These are phyloP conservation scores for Moesziomyces sp. DNA, from an alignment of 1,284 basidiomycete species.

Conservation along the genomic window DNA sequence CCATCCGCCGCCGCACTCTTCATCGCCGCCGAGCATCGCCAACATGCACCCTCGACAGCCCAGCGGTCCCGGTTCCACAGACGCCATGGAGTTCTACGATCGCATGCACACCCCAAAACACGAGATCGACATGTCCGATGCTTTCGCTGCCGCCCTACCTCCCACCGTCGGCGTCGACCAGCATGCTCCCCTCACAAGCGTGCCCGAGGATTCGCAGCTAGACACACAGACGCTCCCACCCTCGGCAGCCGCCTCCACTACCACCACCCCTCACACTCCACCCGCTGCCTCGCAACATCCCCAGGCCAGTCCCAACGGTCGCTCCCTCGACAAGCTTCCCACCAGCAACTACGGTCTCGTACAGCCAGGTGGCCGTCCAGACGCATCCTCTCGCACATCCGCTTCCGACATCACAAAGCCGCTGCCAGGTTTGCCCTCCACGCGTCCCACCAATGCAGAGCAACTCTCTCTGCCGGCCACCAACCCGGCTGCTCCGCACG, in stretches of 20 bases:
- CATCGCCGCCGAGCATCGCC: not conserved
- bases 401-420: slow-evolving; percentile 38
- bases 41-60: slow-evolving; percentile 41
- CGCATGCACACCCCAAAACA: slow-evolving; percentile 49
- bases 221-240: slow-evolving; percentile 14
- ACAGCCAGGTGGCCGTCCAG: slow-evolving; percentile 36
- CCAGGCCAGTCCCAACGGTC: slow-evolving; percentile 13
- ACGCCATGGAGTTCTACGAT: slow-evolving; percentile 56
- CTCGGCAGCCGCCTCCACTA: slow-evolving; percentile 3
- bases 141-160: slow-evolving; percentile 13
- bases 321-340: slow-evolving; percentile 24
- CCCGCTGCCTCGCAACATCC: not conserved
- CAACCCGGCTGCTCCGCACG: slow-evolving; percentile 5
- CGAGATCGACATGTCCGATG: slow-evolving; percentile 38
- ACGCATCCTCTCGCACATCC: slow-evolving; percentile 13
- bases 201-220: slow-evolving; percentile 55
- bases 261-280: not conserved
- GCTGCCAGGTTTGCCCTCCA: slow-evolving; percentile 42
- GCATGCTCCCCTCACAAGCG: slow-evolving; percentile 41
- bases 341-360: slow-evolving; percentile 38
- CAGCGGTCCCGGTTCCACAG: slow-evolving; percentile 52
- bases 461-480: slow-evolving; percentile 26
- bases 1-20: not conserved
- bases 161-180: slow-evolving; percentile 14
- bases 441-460: slow-evolving; percentile 23